Conservation (phyloP, 164 flowering plant species). For the Stephania cephalantha region DNA sequence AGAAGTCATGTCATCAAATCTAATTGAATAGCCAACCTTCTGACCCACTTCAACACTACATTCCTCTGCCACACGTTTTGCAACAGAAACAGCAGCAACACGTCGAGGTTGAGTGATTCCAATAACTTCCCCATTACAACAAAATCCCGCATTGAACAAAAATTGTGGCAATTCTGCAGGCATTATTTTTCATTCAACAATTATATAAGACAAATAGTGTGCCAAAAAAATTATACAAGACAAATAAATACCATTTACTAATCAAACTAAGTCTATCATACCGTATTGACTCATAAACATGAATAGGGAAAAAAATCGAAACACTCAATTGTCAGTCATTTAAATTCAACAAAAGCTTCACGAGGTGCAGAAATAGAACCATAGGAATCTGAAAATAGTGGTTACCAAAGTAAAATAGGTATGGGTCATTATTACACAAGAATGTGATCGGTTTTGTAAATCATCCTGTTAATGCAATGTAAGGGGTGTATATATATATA, state of each 20-base stretch:
- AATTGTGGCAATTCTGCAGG: conserved; percentile 87
- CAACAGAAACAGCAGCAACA: conserved; percentile 91
- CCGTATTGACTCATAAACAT: too few relatives aligned
- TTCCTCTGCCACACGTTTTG: conserved; percentile 95
- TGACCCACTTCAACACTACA: conserved; percentile 81
- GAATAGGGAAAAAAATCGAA: neutral
- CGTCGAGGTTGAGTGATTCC: conserved; percentile 95
- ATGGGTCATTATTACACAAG: neutral
- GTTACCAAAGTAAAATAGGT: neutral
- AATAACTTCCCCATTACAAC: conserved; percentile 53
- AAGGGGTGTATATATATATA: too few relatives aligned
- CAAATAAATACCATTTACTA: neutral
- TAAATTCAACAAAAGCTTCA: neutral
- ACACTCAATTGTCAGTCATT: neutral
- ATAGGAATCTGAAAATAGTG: neutral
- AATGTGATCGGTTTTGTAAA: neutral
- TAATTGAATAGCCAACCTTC: conserved; percentile 83
- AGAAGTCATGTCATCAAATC: conserved; percentile 89
- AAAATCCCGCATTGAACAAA: conserved; percentile 64
- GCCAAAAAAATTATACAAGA: conserved; percentile 2
- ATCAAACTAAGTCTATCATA: too few relatives aligned
- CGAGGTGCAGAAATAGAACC: neutral
- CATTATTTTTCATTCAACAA: conserved; percentile 4
- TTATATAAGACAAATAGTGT: neutral
- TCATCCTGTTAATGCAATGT: neutral